Conservation (phyloP, 2,329 filamentous ascomycete genomes). For the Penicillium polonicum region DNA sequence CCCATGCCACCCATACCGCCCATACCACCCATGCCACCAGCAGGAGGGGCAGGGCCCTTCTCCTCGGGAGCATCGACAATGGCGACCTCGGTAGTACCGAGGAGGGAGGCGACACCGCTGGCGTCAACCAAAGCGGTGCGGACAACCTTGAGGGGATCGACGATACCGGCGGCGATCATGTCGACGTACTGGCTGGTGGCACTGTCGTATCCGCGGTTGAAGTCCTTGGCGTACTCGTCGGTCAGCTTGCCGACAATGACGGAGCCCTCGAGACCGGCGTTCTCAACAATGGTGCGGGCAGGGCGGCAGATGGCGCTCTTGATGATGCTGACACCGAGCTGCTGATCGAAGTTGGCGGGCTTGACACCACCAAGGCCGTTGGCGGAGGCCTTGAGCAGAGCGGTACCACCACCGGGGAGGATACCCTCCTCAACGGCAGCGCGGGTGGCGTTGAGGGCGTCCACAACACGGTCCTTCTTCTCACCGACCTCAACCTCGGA, state of each 20-base stretch:
- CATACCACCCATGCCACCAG: slow-evolving; percentile 52
- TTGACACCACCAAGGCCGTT: slow-evolving; percentile 83
- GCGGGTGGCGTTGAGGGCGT: slow-evolving; percentile 95
- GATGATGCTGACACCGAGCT: slow-evolving; percentile 95
- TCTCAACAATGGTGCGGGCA: slow-evolving; percentile 94
- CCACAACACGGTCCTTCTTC: slow-evolving; percentile 99
- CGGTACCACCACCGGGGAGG: slow-evolving; percentile 95
- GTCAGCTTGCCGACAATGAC: slow-evolving; percentile 97
- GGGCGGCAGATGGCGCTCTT: slow-evolving; percentile 97
- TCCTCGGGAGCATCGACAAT: slow-evolving; percentile 96
- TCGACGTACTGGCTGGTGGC: slow-evolving; percentile 97
- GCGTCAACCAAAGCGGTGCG: slow-evolving; percentile 93
- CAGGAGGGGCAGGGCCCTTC: slow-evolving; percentile 64
- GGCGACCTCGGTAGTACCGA: slow-evolving; percentile 96
- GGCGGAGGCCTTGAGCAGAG: slow-evolving; percentile 92
- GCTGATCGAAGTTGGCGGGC: slow-evolving; percentile 95
- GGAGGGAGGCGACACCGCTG: slow-evolving; percentile 90
- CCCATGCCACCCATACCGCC: slow-evolving; percentile 64
- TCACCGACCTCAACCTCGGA: slow-evolving; percentile 98
- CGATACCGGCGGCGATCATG: slow-evolving; percentile 96
- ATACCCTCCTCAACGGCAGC: slow-evolving; percentile 99
- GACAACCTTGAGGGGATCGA: slow-evolving; percentile 99
- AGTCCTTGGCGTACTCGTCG: slow-evolving; percentile 86
- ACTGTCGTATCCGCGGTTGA: slow-evolving; percentile 98
- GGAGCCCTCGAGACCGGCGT: slow-evolving; percentile 91